Conservation (phyloP, 257 asterid species). For the Solanum piurae region DNA sequence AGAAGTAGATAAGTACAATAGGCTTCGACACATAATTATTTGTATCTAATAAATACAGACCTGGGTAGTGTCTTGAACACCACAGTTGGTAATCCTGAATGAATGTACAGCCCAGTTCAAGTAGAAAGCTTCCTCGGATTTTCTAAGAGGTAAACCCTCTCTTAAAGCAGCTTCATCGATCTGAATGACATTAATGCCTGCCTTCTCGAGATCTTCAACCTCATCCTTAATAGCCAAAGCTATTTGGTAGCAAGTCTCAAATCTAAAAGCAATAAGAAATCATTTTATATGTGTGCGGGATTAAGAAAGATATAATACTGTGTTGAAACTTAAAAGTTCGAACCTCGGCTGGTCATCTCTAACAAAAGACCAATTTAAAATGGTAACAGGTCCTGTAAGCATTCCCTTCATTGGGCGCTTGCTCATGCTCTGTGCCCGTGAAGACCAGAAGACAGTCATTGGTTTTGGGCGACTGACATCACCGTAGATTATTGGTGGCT, state of each 20-base stretch:
- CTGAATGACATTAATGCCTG: slow-evolving; percentile 77
- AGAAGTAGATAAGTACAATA: not conserved
- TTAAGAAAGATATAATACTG: not conserved
- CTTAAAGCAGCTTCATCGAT: slow-evolving; percentile 95
- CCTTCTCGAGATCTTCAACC: slow-evolving; percentile 97
- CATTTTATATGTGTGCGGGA: not conserved
- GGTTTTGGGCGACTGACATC: slow-evolving; percentile 98
- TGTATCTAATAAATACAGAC: slow-evolving; percentile 12
- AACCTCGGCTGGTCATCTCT: slow-evolving; percentile 95
- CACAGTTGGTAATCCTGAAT: slow-evolving; percentile 78
- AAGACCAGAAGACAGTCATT: slow-evolving; percentile 97
- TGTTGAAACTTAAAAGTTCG: not conserved
- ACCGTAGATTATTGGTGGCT: slow-evolving; percentile 96
- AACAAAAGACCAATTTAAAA: slow-evolving; percentile 96
- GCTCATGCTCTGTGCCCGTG: slow-evolving; percentile 94
- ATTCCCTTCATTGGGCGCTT: slow-evolving; percentile 99
- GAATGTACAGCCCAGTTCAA: slow-evolving; percentile 98
- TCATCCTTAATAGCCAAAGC: slow-evolving; percentile 93
- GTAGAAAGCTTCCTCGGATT: slow-evolving; percentile 81
- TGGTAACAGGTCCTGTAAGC: slow-evolving; percentile 99
- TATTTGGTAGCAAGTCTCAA: slow-evolving; percentile 85
- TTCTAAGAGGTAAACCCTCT: slow-evolving; percentile 90
- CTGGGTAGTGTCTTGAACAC: slow-evolving; percentile 91
- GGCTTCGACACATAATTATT: not conserved
- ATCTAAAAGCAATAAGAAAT: slow-evolving; percentile 27